Percentiles rank a stretch among this genome's conserved stretches.
Conservation (phyloP, 177 flowering plant species). For the Telopea speciosissima region DNA sequence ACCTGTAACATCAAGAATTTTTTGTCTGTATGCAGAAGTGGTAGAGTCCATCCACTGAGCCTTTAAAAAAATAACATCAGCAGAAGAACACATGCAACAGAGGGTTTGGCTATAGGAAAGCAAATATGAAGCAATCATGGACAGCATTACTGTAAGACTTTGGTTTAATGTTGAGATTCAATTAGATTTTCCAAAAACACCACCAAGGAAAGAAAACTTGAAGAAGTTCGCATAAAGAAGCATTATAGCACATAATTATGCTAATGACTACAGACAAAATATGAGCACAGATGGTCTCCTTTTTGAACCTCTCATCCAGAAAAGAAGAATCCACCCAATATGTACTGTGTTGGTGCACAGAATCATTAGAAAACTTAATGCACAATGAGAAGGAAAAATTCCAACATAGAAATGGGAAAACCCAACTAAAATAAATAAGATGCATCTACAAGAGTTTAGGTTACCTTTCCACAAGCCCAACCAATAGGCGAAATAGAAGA, state of each 20-base stretch:
- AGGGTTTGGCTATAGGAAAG: background rate
- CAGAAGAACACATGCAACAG: too few species aligned
- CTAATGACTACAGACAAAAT: background rate
- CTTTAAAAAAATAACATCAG: too few species aligned
- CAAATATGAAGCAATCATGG: too few species aligned
- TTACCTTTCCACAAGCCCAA: constrained; percentile 26
- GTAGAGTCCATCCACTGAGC: too few species aligned
- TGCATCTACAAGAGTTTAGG: background rate
- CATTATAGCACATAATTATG: background rate
- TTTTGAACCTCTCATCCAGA: background rate
- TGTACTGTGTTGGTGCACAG: background rate
- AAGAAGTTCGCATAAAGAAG: background rate
- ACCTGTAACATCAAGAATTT: too few species aligned
- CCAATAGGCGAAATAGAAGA: constrained; percentile 13
- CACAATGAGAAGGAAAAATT: background rate
- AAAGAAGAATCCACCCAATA: background rate
- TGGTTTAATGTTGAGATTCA: background rate
- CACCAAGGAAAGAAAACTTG: too few species aligned
- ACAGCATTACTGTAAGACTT: background rate
- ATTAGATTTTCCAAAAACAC: background rate
- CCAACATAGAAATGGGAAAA: background rate
- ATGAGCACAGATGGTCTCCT: background rate
- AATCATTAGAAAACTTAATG: background rate
- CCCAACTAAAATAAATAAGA: background rate
- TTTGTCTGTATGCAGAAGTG: too few species aligned